Percentiles rank a stretch among this genome's conserved stretches.
Evolutionary conservation across 768 basidiomycete genomes (phyloP).

Genomic region (Punctularia strigosozonata): DNA sequence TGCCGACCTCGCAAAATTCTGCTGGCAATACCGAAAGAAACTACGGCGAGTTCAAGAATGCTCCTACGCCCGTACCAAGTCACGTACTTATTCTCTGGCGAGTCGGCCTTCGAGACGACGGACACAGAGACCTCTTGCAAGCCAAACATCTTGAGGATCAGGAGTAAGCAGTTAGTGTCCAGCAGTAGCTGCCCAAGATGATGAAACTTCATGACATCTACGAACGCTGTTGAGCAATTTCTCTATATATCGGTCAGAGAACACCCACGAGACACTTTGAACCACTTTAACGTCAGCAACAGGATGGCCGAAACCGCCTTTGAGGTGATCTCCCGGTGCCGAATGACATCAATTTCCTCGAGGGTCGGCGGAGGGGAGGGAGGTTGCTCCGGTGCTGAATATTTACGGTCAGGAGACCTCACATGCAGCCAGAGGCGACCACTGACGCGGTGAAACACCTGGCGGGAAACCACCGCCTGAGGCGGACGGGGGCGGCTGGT

Average conservation of each 20-base stretch:
- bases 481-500: slow-evolving; percentile 53
- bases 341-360: slow-evolving; percentile 86
- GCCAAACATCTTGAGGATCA: slow-evolving; percentile 98
- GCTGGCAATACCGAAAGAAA: slow-evolving; percentile 91
- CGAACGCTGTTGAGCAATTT: slow-evolving; percentile 1
- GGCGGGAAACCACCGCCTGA: slow-evolving; percentile 64
- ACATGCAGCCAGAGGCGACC: slow-evolving; percentile 1
- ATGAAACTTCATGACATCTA: slow-evolving; percentile 98
- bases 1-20: slow-evolving; percentile 64
- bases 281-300: slow-evolving; percentile 88
- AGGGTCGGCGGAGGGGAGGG: slow-evolving; percentile 59
- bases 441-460: slow-evolving; percentile 35
- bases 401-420: slow-evolving; percentile 1
- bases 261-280: slow-evolving; percentile 90
- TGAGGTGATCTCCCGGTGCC: slow-evolving; percentile 94
- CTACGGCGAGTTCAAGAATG: slow-evolving; percentile 27
- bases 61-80: neutral
- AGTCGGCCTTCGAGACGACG: slow-evolving; percentile 83
- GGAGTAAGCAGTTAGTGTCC: slow-evolving; percentile 87
- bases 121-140: slow-evolving; percentile 79
- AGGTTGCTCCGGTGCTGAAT: slow-evolving; percentile 47
- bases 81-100: slow-evolving; percentile 70
- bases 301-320: slow-evolving; percentile 96
- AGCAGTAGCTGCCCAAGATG: slow-evolving; percentile 92
- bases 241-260: neutral